Percentiles rank a stretch among this genome's conserved stretches.
phyloP scores from a whole-genome alignment of 371 early-diverging fungal species.

The Zopfochytrium polystomum region DNA sequence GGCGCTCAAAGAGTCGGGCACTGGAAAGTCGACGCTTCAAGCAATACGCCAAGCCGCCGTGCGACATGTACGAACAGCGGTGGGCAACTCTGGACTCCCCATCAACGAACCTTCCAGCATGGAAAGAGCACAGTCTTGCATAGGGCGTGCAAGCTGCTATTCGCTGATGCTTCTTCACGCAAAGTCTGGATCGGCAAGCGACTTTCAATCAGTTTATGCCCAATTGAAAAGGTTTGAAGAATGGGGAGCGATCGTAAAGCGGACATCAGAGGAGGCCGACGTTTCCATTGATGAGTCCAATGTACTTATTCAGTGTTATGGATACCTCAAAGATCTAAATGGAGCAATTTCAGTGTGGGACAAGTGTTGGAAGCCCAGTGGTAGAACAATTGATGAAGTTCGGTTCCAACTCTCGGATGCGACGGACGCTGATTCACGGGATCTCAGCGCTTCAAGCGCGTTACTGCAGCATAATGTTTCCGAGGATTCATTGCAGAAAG shows the following conservation, averaged over 20 bases:
- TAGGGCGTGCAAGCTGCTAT: constrained; percentile 18
- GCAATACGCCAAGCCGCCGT: background rate
- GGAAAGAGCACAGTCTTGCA: background rate
- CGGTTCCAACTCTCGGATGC: no score
- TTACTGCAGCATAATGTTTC: no score
- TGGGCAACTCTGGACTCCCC: no score
- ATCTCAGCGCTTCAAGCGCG: no score
- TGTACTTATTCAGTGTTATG: constrained; percentile 16
- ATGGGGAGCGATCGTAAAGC: constrained; percentile 1
- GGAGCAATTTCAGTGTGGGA: constrained; percentile 25
- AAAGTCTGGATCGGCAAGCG: constrained; percentile 25
- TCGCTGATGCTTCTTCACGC: constrained; percentile 33
- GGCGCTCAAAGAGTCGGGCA: constrained; percentile 14
- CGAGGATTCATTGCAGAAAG: no score
- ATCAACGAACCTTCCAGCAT: no score
- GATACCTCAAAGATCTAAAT: constrained; percentile 19
- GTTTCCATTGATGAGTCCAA: constrained; percentile 19
- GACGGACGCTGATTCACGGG: no score
- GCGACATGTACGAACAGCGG: no score
- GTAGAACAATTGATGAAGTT: background rate
- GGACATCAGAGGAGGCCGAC: background rate
- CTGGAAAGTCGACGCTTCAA: constrained; percentile 5
- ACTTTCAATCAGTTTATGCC: constrained; percentile 35
- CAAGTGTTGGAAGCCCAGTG: background rate
- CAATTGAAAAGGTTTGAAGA: constrained; percentile 35